Base-by-base conservation (phyloP, 805 yeast genomes). In the Saccharomycopsis vini region DNA sequence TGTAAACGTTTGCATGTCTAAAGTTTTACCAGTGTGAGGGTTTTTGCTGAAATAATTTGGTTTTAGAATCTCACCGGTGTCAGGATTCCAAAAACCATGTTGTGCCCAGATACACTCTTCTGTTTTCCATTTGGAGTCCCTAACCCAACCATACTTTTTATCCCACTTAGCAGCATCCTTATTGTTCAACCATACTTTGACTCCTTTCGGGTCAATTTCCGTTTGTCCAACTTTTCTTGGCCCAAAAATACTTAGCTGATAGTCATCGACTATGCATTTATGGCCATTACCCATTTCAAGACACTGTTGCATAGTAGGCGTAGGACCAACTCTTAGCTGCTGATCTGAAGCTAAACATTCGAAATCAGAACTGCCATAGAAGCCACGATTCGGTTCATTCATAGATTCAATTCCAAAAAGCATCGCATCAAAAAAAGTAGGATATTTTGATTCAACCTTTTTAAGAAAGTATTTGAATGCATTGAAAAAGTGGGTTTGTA, bases 301-400 rank as follows among this genome's bases (percentile, higher is more conserved):
- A 2, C 82, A 64, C 61, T 90, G 83, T 50, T 78, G 76, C 0
- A 81, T 79, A 0, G 95, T 81, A 0, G 98, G 97, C 0, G 88
- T 77, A 1, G 90, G 78, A 2, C 89, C 90, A 2, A 87, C 68
- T 45, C 81, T 72, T 39, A 90, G 69, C 44, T 79, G 79, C 54
- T 83, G 85, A 3, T 63, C 64, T 4, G 69, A 64, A 0, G 92
- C 89, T 18, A 79, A 57, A 1, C 52, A 53, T 7, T 66, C 66
- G 24, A 89, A 60, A 56, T 84, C 70, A 5, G 36, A n/a, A 39
- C 71, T 69, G 0, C 92, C 95, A 34, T 81, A 69, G 42, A 79
- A 71, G 0, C 97, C 97, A 41, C 67, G 58, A 53, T 76, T 81
- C 5, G 96, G 96, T 59, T 89, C 97, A 58, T 89, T 89, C 64